phyloP scores from a whole-genome alignment of 2,329 filamentous ascomycete genomes.

The Phyllosticta ampelicida region DNA sequence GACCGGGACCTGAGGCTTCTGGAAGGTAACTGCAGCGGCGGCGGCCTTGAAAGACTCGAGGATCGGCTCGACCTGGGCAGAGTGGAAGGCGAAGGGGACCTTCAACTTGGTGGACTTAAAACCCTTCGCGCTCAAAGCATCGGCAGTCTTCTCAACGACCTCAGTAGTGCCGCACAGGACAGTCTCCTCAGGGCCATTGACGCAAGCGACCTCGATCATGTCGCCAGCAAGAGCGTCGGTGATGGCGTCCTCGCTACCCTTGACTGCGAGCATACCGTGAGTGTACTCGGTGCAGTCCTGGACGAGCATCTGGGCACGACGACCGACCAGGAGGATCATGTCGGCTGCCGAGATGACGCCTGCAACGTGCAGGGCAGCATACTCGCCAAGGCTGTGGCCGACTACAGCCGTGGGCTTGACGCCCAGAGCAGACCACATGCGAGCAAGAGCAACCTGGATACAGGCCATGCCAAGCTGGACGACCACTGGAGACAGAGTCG shows the following conservation, averaged over 20 bases:
- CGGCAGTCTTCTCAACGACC: conserved; percentile 45
- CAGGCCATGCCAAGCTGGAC: conserved; percentile 44
- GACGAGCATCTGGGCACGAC: conserved; percentile 54
- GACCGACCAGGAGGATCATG: conserved; percentile 60
- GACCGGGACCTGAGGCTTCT: conserved; percentile 48
- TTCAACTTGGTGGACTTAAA: conserved; percentile 54
- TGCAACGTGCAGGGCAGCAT: conserved; percentile 59
- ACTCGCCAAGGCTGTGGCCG: conserved; percentile 58
- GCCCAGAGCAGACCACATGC: conserved; percentile 44
- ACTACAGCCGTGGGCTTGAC: conserved; percentile 44
- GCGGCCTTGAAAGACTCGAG: conserved; percentile 48
- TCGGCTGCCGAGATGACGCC: conserved; percentile 62
- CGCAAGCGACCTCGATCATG: conserved; percentile 53
- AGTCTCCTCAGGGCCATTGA: conserved; percentile 65
- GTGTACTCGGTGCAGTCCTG: conserved; percentile 54
- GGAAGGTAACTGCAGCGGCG: conserved; percentile 45
- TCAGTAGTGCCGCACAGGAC: conserved; percentile 57
- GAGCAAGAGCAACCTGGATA: conserved; percentile 42
- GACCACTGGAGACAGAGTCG: conserved; percentile 40
- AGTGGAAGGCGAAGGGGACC: conserved; percentile 58
- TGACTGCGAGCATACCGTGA: conserved; percentile 56
- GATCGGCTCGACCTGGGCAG: conserved; percentile 53
- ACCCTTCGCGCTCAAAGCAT: conserved; percentile 40
- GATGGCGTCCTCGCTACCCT: conserved; percentile 41
- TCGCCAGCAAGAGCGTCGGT: conserved; percentile 40